Evolutionary conservation across 768 basidiomycete genomes (phyloP).

Genomic region (Mycena leptocephala): DNA sequence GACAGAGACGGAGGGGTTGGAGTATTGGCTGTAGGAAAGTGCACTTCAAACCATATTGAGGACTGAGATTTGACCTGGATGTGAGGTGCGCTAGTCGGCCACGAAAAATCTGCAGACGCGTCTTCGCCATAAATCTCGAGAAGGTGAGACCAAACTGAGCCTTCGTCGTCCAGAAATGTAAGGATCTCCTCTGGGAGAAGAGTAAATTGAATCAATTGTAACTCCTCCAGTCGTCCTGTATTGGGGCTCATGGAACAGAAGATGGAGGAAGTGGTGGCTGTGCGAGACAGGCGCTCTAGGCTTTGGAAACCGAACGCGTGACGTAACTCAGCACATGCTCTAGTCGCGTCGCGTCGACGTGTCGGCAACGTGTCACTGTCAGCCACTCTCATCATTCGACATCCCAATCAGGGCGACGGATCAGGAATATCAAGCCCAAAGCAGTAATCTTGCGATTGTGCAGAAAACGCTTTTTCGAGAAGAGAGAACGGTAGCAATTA

Average conservation of each 20-base stretch:
- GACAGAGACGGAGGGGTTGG: conserved; percentile 51
- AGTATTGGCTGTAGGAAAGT: conserved; percentile 29
- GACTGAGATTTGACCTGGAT: conserved; percentile 53
- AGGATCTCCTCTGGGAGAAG: conserved; percentile 75
- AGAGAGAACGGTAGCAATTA: background rate
- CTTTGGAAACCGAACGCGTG: no score
- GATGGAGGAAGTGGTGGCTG: no score
- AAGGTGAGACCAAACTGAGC: conserved; percentile 42
- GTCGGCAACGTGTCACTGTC: no score
- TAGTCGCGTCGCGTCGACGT: no score
- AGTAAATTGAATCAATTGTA: conserved; percentile 74
- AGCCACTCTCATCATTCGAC: no score
- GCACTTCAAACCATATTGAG: conserved; percentile 57
- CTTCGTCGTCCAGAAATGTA: conserved; percentile 58
- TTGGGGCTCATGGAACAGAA: background rate
- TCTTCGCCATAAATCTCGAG: conserved; percentile 31
- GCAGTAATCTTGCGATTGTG: no score
- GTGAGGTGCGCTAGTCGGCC: conserved; percentile 43
- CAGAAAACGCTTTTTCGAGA: background rate
- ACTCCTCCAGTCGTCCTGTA: conserved; percentile 58
- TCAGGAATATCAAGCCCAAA: no score
- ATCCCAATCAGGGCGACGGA: no score
- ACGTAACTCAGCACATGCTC: no score
- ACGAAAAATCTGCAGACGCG: conserved; percentile 7
- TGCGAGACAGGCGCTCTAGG: background rate